Conservation (phyloP, 1,284 basidiomycete species). For the Thecaphora thlaspeos region DNA sequence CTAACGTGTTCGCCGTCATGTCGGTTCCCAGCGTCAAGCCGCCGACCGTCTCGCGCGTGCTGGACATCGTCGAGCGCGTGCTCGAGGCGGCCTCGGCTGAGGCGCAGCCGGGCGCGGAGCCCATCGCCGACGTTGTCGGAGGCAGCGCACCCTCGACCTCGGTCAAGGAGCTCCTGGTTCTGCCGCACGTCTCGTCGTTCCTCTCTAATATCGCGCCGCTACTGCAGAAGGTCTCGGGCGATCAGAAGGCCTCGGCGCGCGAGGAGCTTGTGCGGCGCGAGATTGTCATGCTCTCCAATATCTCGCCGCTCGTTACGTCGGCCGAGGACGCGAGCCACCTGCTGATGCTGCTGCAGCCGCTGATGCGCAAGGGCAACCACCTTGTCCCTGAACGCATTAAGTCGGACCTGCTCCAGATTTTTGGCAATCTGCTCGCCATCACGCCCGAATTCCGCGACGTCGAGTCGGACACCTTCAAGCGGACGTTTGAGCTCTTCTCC, state of each 20-base stretch:
- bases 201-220: slow-evolving; percentile 69
- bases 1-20: slow-evolving; percentile 78
- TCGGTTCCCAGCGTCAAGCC: slow-evolving; percentile 83
- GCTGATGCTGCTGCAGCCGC: slow-evolving; percentile 73
- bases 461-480: slow-evolving; percentile 28
- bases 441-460: slow-evolving; percentile 65
- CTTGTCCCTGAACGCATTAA: slow-evolving; percentile 84
- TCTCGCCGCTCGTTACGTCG: slow-evolving; percentile 75
- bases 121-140: slow-evolving; percentile 9
- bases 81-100: slow-evolving; percentile 59
- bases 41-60: slow-evolving; percentile 73
- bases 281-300: slow-evolving; percentile 74
- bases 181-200: slow-evolving; percentile 74
- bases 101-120: neutral
- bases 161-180: slow-evolving; percentile 62
- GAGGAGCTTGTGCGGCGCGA: slow-evolving; percentile 79
- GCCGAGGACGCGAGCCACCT: slow-evolving; percentile 73
- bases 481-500: slow-evolving; percentile 44
- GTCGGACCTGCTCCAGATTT: slow-evolving; percentile 75
- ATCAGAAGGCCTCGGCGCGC: slow-evolving; percentile 62
- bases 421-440: slow-evolving; percentile 72
- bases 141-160: neutral
- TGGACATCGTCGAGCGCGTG: slow-evolving; percentile 81
- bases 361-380: slow-evolving; percentile 75
- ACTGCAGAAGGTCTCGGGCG: slow-evolving; percentile 19